Evolutionary conservation across 371 early-diverging fungal species (phyloP).

Genomic region (Syncephalastrum monosporum): DNA sequence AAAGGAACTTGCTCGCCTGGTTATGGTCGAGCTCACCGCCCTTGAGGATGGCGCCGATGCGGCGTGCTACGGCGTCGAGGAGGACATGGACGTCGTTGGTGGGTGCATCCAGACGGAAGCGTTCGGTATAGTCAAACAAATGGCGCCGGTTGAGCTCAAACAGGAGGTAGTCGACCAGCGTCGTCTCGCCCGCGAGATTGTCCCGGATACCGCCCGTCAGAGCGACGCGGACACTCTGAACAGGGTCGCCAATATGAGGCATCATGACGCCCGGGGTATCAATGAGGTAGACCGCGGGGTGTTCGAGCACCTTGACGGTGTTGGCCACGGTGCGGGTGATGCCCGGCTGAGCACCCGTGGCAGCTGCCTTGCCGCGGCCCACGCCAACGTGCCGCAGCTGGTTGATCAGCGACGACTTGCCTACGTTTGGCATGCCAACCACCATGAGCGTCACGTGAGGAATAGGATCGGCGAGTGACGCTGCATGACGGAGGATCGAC

Average conservation of each 20-base stretch:
- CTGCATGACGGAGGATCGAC: constrained; percentile 62
- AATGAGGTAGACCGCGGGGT: constrained; percentile 85
- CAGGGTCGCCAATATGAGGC: constrained; percentile 78
- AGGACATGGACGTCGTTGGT: constrained; percentile 70
- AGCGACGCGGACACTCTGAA: constrained; percentile 76
- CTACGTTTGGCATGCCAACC: constrained; percentile 96
- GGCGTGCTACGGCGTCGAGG: constrained; percentile 59
- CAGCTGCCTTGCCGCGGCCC: constrained; percentile 77
- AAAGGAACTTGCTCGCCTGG: constrained; percentile 68
- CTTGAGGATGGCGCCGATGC: constrained; percentile 76
- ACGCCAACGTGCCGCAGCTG: constrained; percentile 75
- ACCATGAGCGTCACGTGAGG: constrained; percentile 72
- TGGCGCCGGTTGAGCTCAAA: constrained; percentile 72
- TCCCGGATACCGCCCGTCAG: constrained; percentile 89
- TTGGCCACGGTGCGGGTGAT: constrained; percentile 83
- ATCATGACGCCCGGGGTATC: constrained; percentile 94
- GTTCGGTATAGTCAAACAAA: constrained; percentile 31
- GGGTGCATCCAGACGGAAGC: constrained; percentile 42
- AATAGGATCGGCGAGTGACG: constrained; percentile 46
- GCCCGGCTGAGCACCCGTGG: constrained; percentile 87
- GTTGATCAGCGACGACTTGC: constrained; percentile 92
- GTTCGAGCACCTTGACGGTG: constrained; percentile 82
- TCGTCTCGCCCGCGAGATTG: constrained; percentile 75
- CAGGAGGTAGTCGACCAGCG: constrained; percentile 88
- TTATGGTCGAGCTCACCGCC: constrained; percentile 68